Evolutionary conservation across 805 yeast genomes (phyloP), one percentile per base, ranked within the genome.

Genomic region (Lipomyces sp.): DNA sequence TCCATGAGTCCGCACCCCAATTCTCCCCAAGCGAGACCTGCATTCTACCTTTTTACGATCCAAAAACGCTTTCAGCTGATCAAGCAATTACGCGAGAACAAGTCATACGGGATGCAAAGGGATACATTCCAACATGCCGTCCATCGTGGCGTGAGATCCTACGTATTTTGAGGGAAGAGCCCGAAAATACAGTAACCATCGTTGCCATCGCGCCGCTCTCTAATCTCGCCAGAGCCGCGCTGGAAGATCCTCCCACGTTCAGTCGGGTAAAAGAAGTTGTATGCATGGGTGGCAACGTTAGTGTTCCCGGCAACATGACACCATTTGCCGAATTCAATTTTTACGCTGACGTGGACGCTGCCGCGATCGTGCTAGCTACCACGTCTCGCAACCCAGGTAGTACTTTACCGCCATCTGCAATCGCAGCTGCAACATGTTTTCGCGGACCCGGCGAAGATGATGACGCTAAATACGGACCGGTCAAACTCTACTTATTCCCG

Each of bases 311-410:
- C 6, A 80, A 80, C 65, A 76, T 78, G 65, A 77, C 80, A 4
- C 82, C 83, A 2, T 50, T 70, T 6, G 82, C 81, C 4, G 83
- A 80, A 69, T 80, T 80, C 75, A 80, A 80, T 64, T 78, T 79
- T 24, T 78, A 70, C 61, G 77, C 82, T 2, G 83, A 80, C 62
- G 79, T 82, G 2, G 63, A 76, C 18, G 82, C 82, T 1, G 79
- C 82, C 2, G 80, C 81, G 0, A 71, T 73, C 13, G 76, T 80
- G 2, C 77, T 75, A 53, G 76, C 80, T 1, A 73, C 78, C 30
- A 76, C 80, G 0, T 69, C 78, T 6, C 56, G 37, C 4, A 39
- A 69, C 58, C 80, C 81, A 4, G 50, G 53, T 32, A 65, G 67
- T 35, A 74, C 77, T 13, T 65, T 75, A 60, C 81, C 81, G 6